These are phyloP conservation scores for Williopsis jadinii DNA, from an alignment of 1,139 yeast species.

Conservation along the genomic window DNA sequence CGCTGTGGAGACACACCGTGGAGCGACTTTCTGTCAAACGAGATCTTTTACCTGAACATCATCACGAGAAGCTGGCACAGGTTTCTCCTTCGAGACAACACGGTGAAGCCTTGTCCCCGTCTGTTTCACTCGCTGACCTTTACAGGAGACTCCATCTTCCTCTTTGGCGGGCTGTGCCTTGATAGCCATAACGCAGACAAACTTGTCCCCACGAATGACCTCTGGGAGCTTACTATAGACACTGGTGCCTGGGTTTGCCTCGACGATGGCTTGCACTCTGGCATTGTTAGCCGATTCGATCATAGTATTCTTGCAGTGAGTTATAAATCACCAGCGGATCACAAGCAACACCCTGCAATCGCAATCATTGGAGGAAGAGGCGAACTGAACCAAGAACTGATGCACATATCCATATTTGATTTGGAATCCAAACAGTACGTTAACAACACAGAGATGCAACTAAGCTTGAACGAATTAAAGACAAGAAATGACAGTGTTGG, in stretches of 20 bases:
- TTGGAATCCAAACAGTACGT: slow-evolving; percentile 41
- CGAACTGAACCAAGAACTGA: slow-evolving; percentile 32
- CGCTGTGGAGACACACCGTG: not conserved
- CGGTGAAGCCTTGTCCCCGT: slow-evolving; percentile 41
- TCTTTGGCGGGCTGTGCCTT: slow-evolving; percentile 55
- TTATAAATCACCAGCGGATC: slow-evolving; percentile 35
- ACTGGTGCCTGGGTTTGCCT: slow-evolving; percentile 45
- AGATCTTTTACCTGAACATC: slow-evolving; percentile 49
- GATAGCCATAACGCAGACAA: slow-evolving; percentile 21
- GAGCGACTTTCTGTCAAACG: slow-evolving; percentile 35
- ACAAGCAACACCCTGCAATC: slow-evolving; percentile 45
- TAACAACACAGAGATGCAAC: slow-evolving; percentile 23
- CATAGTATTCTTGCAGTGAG: slow-evolving; percentile 44
- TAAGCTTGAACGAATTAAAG: slow-evolving; percentile 24
- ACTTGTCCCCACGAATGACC: slow-evolving; percentile 48
- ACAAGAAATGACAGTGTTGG: slow-evolving; percentile 6
- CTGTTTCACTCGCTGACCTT: slow-evolving; percentile 52
- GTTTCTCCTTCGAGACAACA: slow-evolving; percentile 22
- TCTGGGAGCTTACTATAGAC: slow-evolving; percentile 58
- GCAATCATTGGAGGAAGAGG: slow-evolving; percentile 58
- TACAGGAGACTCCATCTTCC: slow-evolving; percentile 41
- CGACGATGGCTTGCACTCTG: slow-evolving; percentile 33
- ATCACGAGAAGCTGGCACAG: slow-evolving; percentile 52
- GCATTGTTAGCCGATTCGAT: slow-evolving; percentile 36
- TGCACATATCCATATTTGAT: slow-evolving; percentile 46